A percentile compares a stretch with the other conserved stretches of the same genome.
These are phyloP conservation scores for Trichosporon sp. DNA, from an alignment of 1,284 basidiomycete genomes.

Conservation along the genomic window DNA sequence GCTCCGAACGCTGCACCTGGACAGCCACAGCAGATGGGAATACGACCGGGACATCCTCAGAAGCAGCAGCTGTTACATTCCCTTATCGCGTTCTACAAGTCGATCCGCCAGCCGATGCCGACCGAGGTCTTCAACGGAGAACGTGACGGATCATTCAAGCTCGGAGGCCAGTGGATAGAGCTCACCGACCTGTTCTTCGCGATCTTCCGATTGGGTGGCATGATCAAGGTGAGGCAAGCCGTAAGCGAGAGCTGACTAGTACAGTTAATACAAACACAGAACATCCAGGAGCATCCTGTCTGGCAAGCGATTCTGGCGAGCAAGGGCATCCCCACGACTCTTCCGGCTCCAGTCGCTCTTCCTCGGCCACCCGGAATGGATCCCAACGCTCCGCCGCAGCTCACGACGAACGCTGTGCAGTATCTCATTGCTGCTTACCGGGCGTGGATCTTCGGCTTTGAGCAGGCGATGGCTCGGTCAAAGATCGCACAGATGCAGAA, in stretches of 20 bases:
- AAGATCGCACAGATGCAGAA: constrained; percentile 18
- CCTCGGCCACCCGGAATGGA: constrained; percentile 24
- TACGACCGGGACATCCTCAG: constrained; percentile 7
- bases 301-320: constrained; percentile 24
- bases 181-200: constrained; percentile 36
- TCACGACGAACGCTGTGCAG: constrained; percentile 30
- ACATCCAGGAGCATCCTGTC: constrained; percentile 24
- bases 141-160: constrained; percentile 30
- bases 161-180: constrained; percentile 36
- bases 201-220: constrained; percentile 31
- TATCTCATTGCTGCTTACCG: constrained; percentile 34
- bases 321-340: constrained; percentile 28
- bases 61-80: constrained; percentile 32
- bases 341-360: constrained; percentile 27
- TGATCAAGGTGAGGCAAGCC: constrained; percentile 15
- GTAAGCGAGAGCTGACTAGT: background rate
- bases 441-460: constrained; percentile 38
- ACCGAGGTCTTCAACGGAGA: constrained; percentile 38
- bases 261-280: constrained; percentile 15
- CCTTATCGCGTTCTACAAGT: constrained; percentile 26
- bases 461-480: constrained; percentile 30
- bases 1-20: background rate
- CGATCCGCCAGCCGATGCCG: constrained; percentile 24
- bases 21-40: background rate
- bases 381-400: constrained; percentile 17